Conservation (phyloP, 176 grass and related monocot species). For the Phoenix roebelenii region DNA sequence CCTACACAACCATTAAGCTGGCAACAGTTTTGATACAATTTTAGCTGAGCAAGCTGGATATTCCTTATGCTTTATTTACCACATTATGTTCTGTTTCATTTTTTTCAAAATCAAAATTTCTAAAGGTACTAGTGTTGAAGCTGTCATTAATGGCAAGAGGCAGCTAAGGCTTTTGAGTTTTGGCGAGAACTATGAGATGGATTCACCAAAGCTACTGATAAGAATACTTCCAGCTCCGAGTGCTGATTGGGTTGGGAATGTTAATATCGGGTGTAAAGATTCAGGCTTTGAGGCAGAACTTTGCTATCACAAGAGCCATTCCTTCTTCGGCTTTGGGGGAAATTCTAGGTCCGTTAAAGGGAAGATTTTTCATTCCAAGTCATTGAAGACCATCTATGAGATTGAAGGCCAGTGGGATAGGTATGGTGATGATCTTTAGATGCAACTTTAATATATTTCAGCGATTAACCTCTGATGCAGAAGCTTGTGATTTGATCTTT, state of each 20-base stretch:
- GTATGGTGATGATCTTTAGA: conserved; percentile 6
- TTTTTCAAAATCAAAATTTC: neutral
- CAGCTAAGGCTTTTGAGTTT: conserved; percentile 32
- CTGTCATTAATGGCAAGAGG: conserved; percentile 47
- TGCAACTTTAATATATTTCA: no score
- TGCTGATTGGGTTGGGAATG: conserved; percentile 51
- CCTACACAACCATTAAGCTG: no score
- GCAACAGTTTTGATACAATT: no score
- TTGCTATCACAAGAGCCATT: conserved; percentile 36
- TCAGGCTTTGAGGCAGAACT: conserved; percentile 55
- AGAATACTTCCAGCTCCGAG: conserved; percentile 43
- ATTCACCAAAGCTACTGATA: conserved; percentile 67
- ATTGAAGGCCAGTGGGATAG: conserved; percentile 71
- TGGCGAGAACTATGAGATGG: conserved; percentile 57
- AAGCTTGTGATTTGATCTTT: neutral
- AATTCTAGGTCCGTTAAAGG: conserved; percentile 46
- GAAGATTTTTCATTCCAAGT: conserved; percentile 25
- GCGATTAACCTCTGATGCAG: no score
- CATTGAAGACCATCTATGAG: conserved; percentile 32
- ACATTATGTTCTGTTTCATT: no score
- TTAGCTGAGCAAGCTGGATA: no score
- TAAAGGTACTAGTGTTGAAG: conserved; percentile 55
- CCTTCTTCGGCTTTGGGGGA: conserved; percentile 66
- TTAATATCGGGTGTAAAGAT: conserved; percentile 46
- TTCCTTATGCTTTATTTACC: no score